Conservation (phyloP, 2,329 filamentous ascomycete species). For the Exophiala phaeomuriformis region DNA sequence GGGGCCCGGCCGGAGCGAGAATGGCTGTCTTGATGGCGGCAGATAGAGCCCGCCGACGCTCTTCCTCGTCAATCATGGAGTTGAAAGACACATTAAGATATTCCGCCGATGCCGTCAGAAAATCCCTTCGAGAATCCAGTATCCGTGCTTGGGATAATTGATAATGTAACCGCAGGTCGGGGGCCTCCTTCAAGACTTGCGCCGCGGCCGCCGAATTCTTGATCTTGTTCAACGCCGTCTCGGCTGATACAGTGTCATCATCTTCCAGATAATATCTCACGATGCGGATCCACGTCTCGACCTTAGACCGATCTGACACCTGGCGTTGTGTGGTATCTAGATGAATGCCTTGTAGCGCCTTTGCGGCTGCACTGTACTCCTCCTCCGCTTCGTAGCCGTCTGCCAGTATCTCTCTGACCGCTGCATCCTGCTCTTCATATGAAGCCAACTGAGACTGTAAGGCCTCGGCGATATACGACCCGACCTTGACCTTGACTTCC, state of each 20-base stretch:
- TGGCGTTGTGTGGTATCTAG: conserved; percentile 83
- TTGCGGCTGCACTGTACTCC: conserved; percentile 71
- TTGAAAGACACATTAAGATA: conserved; percentile 85
- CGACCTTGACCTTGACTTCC: conserved; percentile 67
- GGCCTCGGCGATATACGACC: conserved; percentile 61
- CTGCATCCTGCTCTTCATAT: conserved; percentile 77
- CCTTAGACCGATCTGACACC: conserved; percentile 73
- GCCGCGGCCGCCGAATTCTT: conserved; percentile 72
- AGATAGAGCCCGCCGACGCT: conserved; percentile 74
- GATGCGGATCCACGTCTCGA: conserved; percentile 83
- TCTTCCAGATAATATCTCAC: conserved; percentile 90
- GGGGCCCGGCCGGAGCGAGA: conserved; percentile 81
- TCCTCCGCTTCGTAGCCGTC: conserved; percentile 75
- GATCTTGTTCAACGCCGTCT: conserved; percentile 85
- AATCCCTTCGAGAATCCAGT: conserved; percentile 80
- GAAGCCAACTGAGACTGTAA: conserved; percentile 62
- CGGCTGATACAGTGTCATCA: conserved; percentile 78
- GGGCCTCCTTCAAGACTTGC: conserved; percentile 56
- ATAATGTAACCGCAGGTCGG: conserved; percentile 73
- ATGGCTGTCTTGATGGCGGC: conserved; percentile 90
- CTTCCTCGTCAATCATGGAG: conserved; percentile 70
- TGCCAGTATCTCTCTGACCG: conserved; percentile 72
- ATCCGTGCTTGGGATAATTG: conserved; percentile 88
- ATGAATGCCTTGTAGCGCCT: conserved; percentile 71
- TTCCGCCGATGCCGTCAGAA: conserved; percentile 76